Conservation (phyloP, 2,329 filamentous ascomycete species). For the Botrytis fragariae region DNA sequence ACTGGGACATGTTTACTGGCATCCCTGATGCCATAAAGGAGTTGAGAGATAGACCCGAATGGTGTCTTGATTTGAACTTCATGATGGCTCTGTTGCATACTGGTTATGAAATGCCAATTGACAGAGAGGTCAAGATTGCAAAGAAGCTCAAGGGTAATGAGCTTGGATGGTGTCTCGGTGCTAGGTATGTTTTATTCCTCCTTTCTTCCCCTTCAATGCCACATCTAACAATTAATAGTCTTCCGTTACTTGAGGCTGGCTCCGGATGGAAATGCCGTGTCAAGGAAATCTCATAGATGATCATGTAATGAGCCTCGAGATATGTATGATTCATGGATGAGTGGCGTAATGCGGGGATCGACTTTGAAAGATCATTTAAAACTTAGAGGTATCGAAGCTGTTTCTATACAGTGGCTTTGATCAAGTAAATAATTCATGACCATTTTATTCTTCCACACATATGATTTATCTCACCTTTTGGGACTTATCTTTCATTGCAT, state of each 20-base stretch:
- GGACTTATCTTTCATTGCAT: not conserved
- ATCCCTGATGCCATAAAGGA: slow-evolving; percentile 78
- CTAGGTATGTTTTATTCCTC: slow-evolving; percentile 63
- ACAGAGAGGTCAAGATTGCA: slow-evolving; percentile 93
- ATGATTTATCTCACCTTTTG: not conserved
- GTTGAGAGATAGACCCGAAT: slow-evolving; percentile 78
- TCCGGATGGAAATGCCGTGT: slow-evolving; percentile 92
- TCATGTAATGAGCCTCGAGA: slow-evolving; percentile 15
- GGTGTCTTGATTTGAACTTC: slow-evolving; percentile 93
- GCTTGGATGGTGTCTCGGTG: slow-evolving; percentile 95
- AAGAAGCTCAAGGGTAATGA: slow-evolving; percentile 99
- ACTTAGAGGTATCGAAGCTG: slow-evolving; percentile 13
- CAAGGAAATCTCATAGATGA: slow-evolving; percentile 64
- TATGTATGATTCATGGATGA: slow-evolving; percentile 20
- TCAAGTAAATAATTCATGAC: slow-evolving; percentile 14
- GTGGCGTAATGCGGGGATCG: slow-evolving; percentile 11
- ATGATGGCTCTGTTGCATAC: slow-evolving; percentile 92
- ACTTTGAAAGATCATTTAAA: not conserved
- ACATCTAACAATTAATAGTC: slow-evolving; percentile 53
- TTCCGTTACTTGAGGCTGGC: slow-evolving; percentile 75
- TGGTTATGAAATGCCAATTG: slow-evolving; percentile 96
- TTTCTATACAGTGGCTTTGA: not conserved
- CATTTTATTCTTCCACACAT: not conserved
- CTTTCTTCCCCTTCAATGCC: not conserved
- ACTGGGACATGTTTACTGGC: slow-evolving; percentile 78